Base-by-base conservation (phyloP, 495 filamentous ascomycete genomes). In the Podospora appendiculata region DNA sequence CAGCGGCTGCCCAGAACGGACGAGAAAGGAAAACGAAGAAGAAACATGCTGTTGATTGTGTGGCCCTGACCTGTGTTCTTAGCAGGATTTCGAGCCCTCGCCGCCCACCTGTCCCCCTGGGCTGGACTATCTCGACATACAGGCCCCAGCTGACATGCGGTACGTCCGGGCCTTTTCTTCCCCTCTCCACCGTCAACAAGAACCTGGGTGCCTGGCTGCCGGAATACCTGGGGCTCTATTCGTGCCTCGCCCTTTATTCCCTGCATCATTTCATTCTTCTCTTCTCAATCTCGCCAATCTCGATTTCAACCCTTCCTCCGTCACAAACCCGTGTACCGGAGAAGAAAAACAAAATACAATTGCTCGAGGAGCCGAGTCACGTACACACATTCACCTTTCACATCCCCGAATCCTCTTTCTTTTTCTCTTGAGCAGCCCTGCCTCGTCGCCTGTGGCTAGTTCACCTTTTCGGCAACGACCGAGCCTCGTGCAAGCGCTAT, bases 51-150 rank as follows among this genome's bases (percentile, higher is more conserved):
- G 25, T 25, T 25, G 25, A 2, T 25, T 5, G 25, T 25, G 25
- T 5, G 25, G 25, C 25, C 25, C 25, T 25, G 25, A 25, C 25
- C 25, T 25, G 25, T 59, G 48, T 40, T 50, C 53, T 61, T 58
- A 70, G 59, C 65, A 76, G 73, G 73, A 74, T 57, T 76, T 71
- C 67, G 73, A 73, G 69, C 64, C 69, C 64, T 71, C 72, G 64
- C 65, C 72, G 61, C 63, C 66, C 52, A 68, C 70, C 46, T 71
- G 70, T 58, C 55, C 68, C 56, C 25, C 25, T 25, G 73, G 70
- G 68, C 66, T 76, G 59, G 71, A 73, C 56, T 76, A 74, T 56
- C 65, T 76, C 49, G 73, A 76, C 44, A 64, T 73, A 52, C 68
- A 66, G 46, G 59, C 66, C 34, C 58, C 69, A 58, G 58, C 69